Conservation (phyloP, 1,284 basidiomycete genomes). For the Boletus hoseneyae region DNA sequence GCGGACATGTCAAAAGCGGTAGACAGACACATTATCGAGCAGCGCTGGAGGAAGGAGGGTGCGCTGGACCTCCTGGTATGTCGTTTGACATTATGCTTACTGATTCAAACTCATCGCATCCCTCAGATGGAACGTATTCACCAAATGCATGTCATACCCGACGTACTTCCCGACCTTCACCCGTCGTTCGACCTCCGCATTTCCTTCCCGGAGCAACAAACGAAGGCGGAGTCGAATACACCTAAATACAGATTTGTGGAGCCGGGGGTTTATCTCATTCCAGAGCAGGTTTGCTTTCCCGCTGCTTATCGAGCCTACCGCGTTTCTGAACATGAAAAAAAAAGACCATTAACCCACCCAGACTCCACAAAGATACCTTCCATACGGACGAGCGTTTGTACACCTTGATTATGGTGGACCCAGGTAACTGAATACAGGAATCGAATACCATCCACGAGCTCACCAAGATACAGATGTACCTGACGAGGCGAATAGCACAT, state of each 20-base stretch:
- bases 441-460: not conserved
- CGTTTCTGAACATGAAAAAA: conserved; percentile 10
- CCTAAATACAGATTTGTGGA: conserved; percentile 55
- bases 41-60: conserved; percentile 83
- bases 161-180: conserved; percentile 71
- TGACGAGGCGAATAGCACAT: conserved; percentile 60
- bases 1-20: conserved; percentile 65
- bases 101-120: not conserved
- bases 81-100: conserved; percentile 9
- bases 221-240: conserved; percentile 32
- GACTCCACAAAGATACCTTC: conserved; percentile 71
- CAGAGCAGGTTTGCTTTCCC: conserved; percentile 52
- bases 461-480: conserved; percentile 63
- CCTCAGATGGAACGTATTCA: conserved; percentile 85
- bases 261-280: conserved; percentile 64
- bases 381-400: conserved; percentile 81
- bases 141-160: conserved; percentile 89
- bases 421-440: conserved; percentile 45
- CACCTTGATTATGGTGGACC: conserved; percentile 86
- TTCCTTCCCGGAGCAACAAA: conserved; percentile 41
- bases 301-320: not conserved
- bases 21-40: conserved; percentile 79
- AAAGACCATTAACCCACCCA: conserved; percentile 62
- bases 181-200: conserved; percentile 76
- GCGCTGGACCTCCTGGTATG: conserved; percentile 78